Evolutionary conservation across 495 filamentous ascomycete species (phyloP), one percentile per base, ranked within the genome.

Genomic region (Friedmanniomyces endolithicus): DNA sequence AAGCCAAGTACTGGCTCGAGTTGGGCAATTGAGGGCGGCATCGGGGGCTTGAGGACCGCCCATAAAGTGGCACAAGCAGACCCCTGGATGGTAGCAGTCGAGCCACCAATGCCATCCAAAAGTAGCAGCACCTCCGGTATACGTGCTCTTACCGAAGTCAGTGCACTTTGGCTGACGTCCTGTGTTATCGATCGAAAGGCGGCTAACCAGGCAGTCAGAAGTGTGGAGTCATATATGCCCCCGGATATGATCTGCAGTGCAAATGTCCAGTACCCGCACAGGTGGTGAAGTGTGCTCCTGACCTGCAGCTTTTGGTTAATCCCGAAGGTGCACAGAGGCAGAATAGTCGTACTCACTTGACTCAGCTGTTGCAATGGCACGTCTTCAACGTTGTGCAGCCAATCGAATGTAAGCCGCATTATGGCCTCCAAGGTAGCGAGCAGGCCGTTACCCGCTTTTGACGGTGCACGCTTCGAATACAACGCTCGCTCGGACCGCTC

Each of bases 21-120:
- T 33, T 77, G 74, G 6, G 63, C 48, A 29, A 78, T 68, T 23
- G 76, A 77, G 20, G 70, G 63, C 23, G 81, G 74, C 4, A 85
- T 80, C 6, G 73, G 70, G 12, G 89, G 88, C 60, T 81, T 76
- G 60, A 90, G 79, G 0, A 68, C 58, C 35, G 75, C 75, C 92
- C 92, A 98, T 1, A 62, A 40, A 4, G 39, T 11, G 0, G 41
- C 27, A 31, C 55, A 55, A n/a, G 50, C 57, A 6, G 20, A 12
- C 11, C 56, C 56, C 14, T 3, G 31, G n/a, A 41, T 29, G 16
- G 16, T 41, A n/a, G 11, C 35, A 12, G 1, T 20, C 6, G 16
- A 16, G 16, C 34, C 33, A 9, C 2, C 35, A 52, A 52, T 14
- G 16, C 17, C 22, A 7, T n/a, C 34, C 31, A 41, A 3, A 6